phyloP scores from a whole-genome alignment of 176 grass and related monocot species.

The Chloris gayana region DNA sequence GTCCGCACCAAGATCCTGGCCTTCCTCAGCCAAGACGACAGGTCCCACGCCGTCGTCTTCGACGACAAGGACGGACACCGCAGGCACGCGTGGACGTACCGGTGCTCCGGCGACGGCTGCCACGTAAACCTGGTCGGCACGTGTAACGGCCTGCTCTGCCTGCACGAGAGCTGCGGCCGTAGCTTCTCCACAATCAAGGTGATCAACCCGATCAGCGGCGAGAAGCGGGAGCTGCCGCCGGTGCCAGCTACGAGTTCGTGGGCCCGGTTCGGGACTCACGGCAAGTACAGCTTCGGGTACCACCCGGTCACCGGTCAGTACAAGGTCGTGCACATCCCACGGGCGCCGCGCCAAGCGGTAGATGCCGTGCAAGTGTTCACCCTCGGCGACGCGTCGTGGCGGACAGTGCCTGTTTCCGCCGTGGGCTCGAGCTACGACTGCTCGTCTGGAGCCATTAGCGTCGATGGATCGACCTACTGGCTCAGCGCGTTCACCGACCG shows the following conservation, averaged over 20 bases:
- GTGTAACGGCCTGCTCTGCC: conserved; percentile 30
- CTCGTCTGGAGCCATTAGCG: too few relatives aligned
- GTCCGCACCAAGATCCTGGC: neutral
- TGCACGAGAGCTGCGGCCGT: neutral
- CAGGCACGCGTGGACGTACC: neutral
- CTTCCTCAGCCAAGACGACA: neutral
- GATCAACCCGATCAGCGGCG: conserved; percentile 13
- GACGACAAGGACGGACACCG: neutral
- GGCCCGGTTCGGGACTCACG: too few relatives aligned
- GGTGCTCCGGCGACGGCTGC: neutral
- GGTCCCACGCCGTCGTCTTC: neutral
- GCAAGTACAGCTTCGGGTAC: neutral
- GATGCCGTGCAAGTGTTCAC: neutral
- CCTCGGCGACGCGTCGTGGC: neutral
- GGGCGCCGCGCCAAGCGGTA: neutral
- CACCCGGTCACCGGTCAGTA: conserved; percentile 13
- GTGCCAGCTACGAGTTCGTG: too few relatives aligned
- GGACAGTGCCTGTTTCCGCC: neutral
- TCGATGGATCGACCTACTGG: too few relatives aligned
- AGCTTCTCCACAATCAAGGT: neutral
- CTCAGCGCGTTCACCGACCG: too few relatives aligned
- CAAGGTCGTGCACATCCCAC: conserved; percentile 10
- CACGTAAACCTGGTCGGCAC: neutral
- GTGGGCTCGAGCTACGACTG: neutral
- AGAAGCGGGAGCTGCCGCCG: neutral